These are phyloP conservation scores for Linnemannia exigua DNA, from an alignment of 192 early-diverging fungal species.

Conservation along the genomic window DNA sequence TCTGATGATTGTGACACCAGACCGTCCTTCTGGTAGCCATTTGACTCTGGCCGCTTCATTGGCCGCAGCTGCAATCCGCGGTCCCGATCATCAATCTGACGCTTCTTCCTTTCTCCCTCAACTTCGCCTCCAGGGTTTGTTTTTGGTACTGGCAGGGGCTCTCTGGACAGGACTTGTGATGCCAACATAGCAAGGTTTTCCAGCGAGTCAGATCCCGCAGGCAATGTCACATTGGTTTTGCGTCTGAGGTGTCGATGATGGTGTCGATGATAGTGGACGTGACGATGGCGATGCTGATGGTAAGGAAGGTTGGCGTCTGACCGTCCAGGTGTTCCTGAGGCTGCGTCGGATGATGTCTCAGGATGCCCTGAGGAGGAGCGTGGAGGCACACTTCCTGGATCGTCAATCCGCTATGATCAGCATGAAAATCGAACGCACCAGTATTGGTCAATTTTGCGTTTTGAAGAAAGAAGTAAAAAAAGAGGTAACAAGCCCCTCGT, in stretches of 20 bases:
- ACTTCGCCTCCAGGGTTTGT: background rate
- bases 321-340: background rate
- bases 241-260: constrained; percentile 36
- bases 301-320: background rate
- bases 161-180: constrained; percentile 27
- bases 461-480: background rate
- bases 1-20: background rate
- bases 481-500: background rate
- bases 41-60: constrained; percentile 20
- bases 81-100: constrained; percentile 20
- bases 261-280: constrained; percentile 46
- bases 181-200: constrained; percentile 43
- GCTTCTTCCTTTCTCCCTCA: constrained; percentile 16
- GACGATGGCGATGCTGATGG: constrained; percentile 45
- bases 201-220: constrained; percentile 25
- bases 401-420: constrained; percentile 16
- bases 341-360: constrained; percentile 1
- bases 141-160: constrained; percentile 40
- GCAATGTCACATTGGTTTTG: background rate
- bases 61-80: constrained; percentile 32
- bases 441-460: background rate
- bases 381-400: background rate
- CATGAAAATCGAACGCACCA: background rate
- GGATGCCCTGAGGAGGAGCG: background rate
- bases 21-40: background rate